Percentiles rank a stretch among this genome's conserved stretches.
Evolutionary conservation across 495 filamentous ascomycete genomes (phyloP).

Genomic region (Tetracladium setigerum): DNA sequence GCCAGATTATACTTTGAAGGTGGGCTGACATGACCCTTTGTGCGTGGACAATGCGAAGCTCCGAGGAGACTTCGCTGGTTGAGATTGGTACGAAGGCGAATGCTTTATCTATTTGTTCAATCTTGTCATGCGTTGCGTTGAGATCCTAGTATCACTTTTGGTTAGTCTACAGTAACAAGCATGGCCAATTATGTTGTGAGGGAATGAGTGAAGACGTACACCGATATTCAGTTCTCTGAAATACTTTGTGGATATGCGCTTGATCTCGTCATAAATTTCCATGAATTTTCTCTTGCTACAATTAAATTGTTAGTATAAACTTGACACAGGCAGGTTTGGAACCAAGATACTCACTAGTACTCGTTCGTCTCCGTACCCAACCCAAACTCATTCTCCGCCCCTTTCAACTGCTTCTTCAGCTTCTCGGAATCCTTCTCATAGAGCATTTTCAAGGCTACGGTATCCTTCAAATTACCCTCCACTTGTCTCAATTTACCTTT

Average conservation of each 20-base stretch:
- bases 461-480: constrained; percentile 4
- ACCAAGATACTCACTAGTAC: constrained; percentile 4
- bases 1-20: constrained; percentile 5
- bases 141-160: constrained; percentile 7
- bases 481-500: constrained; percentile 5
- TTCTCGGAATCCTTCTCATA: constrained; percentile 2
- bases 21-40: constrained; percentile 8
- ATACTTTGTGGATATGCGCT: not conserved
- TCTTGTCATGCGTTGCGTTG: constrained; percentile 2
- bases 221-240: constrained; percentile 1
- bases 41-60: constrained; percentile 6
- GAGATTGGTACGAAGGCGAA: constrained; percentile 8
- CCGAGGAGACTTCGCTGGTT: not conserved
- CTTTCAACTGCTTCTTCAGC: constrained; percentile 3
- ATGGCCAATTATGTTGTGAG: not conserved
- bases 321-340: not conserved
- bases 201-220: constrained; percentile 7
- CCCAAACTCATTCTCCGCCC: constrained; percentile 8
- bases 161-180: not conserved
- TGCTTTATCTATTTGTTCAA: constrained; percentile 2
- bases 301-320: constrained; percentile 1
- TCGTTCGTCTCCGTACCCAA: not conserved
- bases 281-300: constrained; percentile 7
- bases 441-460: constrained; percentile 2
- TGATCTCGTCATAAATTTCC: not conserved